Conservation (phyloP, 2,329 filamentous ascomycete genomes). For the Penicillium sp. region DNA sequence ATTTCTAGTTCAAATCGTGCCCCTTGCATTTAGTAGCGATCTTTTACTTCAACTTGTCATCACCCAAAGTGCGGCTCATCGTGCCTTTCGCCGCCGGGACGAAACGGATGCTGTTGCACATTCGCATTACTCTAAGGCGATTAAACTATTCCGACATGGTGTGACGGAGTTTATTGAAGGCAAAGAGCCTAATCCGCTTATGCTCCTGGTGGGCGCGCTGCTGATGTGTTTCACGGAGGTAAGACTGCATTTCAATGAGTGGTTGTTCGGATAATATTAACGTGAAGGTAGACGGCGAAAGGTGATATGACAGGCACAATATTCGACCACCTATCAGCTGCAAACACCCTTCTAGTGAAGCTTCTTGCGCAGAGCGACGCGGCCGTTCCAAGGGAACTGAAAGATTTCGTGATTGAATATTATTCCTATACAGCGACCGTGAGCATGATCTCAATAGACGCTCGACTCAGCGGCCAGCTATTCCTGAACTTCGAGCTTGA, state of each 20-base stretch:
- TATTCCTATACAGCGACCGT: conserved; percentile 54
- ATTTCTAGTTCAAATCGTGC: conserved; percentile 52
- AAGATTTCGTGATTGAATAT: conserved; percentile 55
- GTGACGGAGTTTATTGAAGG: conserved; percentile 37
- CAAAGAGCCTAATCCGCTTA: conserved; percentile 39
- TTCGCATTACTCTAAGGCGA: conserved; percentile 35
- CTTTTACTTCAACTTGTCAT: conserved; percentile 54
- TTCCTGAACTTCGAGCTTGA: conserved; percentile 50
- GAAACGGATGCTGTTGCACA: conserved; percentile 36
- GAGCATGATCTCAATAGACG: conserved; percentile 53
- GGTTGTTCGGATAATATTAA: not conserved
- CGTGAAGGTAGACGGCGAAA: conserved; percentile 39
- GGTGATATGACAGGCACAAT: conserved; percentile 53
- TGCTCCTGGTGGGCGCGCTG: conserved; percentile 51
- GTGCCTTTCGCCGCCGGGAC: conserved; percentile 34
- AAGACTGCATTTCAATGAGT: conserved; percentile 1
- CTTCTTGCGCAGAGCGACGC: conserved; percentile 40
- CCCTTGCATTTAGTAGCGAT: conserved; percentile 52
- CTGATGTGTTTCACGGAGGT: conserved; percentile 56
- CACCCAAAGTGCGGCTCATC: conserved; percentile 45
- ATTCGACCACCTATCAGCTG: conserved; percentile 53
- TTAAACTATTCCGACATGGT: conserved; percentile 33
- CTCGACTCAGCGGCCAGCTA: conserved; percentile 32
- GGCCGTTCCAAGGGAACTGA: conserved; percentile 42
- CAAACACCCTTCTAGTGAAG: conserved; percentile 47